A percentile compares a stretch with the other conserved stretches of the same genome.
Evolutionary conservation across 169 alveolate genomes (phyloP).

Genomic region (Ichthyophthirius multifiliis): DNA sequence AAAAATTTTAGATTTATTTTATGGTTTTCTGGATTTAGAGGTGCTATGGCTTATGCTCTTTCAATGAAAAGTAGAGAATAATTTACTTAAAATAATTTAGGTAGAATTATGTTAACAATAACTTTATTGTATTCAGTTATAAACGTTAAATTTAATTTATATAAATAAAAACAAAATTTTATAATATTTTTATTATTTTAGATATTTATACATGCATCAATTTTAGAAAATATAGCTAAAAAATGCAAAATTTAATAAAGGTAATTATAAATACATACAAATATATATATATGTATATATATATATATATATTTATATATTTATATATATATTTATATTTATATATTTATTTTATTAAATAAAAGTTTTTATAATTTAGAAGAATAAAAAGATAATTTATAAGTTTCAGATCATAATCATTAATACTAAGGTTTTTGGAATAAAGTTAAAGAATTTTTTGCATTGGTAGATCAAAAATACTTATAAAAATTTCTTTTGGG

Average conservation of each 20-base stretch:
- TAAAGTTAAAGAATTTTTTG: not conserved
- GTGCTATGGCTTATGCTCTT: constrained; percentile 65
- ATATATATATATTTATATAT: not conserved
- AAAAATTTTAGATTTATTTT: constrained; percentile 35
- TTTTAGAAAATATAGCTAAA: not conserved
- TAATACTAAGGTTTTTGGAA: constrained; percentile 20
- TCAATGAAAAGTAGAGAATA: constrained; percentile 23
- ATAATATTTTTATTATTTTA: not conserved
- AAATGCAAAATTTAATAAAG: not conserved
- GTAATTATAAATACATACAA: not conserved
- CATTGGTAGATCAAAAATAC: not conserved
- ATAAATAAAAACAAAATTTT: not conserved
- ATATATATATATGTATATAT: no score
- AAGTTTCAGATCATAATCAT: not conserved
- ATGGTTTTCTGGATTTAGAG: constrained; percentile 79
- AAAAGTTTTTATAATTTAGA: not conserved
- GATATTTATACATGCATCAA: constrained; percentile 8
- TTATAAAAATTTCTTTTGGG: not conserved
- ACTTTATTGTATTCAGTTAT: constrained; percentile 39
- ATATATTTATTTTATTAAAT: not conserved
- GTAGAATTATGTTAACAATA: constrained; percentile 45
- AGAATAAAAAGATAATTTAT: not conserved
- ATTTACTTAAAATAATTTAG: constrained; percentile 23
- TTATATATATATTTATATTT: not conserved
- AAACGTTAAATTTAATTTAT: not conserved